A percentile compares a stretch with the other conserved stretches of the same genome.
Evolutionary conservation across 1,284 basidiomycete species (phyloP).

Genomic region (Cryptococcus wingfieldii): DNA sequence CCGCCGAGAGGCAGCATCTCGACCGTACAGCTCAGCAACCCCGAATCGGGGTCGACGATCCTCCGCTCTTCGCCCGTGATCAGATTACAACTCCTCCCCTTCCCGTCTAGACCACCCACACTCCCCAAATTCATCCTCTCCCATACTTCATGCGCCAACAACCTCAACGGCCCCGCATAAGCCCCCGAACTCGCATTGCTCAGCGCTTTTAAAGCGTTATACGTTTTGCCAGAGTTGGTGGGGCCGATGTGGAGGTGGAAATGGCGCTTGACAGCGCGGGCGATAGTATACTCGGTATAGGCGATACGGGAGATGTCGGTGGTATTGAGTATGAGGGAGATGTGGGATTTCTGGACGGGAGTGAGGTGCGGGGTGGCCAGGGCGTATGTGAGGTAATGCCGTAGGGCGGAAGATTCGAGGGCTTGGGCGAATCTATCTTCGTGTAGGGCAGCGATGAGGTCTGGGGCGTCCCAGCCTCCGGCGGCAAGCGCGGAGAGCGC

Average conservation of each 20-base stretch:
- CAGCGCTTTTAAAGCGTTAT: conserved; percentile 83
- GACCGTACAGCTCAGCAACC: conserved; percentile 76
- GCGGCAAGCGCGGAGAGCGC: conserved; percentile 9
- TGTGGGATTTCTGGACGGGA: conserved; percentile 17
- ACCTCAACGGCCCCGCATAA: conserved; percentile 85
- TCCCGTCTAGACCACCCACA: conserved; percentile 55
- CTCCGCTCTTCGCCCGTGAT: conserved; percentile 88
- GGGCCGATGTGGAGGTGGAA: conserved; percentile 95
- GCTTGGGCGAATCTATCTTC: conserved; percentile 21
- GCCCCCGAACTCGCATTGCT: conserved; percentile 69
- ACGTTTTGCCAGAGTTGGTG: conserved; percentile 96
- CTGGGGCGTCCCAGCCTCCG: conserved; percentile 27
- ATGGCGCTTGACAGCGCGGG: conserved; percentile 60
- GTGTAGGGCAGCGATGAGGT: conserved; percentile 24
- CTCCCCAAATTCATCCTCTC: conserved; percentile 83
- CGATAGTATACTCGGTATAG: conserved; percentile 38
- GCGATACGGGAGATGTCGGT: conserved; percentile 46
- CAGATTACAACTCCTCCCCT: conserved; percentile 73
- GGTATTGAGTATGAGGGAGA: conserved; percentile 36
- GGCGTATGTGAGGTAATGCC: conserved; percentile 24
- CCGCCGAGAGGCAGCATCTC: conserved; percentile 71
- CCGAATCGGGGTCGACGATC: conserved; percentile 60
- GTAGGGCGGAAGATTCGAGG: conserved; percentile 30
- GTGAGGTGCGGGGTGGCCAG: not conserved
- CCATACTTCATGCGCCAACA: conserved; percentile 95